Percentiles rank a stretch among this genome's conserved stretches.
Conservation (phyloP, 164 flowering plant genomes). For the Santalum album region DNA sequence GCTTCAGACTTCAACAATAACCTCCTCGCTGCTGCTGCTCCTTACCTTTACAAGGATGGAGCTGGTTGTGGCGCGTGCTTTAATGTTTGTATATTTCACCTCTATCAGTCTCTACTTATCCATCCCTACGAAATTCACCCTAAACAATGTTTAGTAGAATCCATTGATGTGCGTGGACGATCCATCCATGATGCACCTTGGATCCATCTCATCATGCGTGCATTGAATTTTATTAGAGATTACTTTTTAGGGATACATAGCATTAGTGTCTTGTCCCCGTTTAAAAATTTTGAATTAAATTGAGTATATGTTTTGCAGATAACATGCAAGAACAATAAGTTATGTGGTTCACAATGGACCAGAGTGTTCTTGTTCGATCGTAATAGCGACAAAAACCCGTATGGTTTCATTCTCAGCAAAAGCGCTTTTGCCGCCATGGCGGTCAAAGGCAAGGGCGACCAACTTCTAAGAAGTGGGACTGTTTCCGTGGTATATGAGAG, state of each 20-base stretch:
- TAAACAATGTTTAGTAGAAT: too few species aligned
- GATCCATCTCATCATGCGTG: too few species aligned
- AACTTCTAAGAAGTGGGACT: slow-evolving; percentile 49
- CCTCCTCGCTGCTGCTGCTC: neutral
- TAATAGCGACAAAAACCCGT: slow-evolving; percentile 39
- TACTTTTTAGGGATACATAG: too few species aligned
- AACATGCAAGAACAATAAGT: slow-evolving; percentile 54
- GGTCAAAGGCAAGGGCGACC: slow-evolving; percentile 42
- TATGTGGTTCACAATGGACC: slow-evolving; percentile 53
- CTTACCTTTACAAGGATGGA: neutral
- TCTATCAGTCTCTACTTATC: too few species aligned
- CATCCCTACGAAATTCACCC: too few species aligned
- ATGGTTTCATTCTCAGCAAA: slow-evolving; percentile 69
- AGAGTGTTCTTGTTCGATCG: slow-evolving; percentile 55
- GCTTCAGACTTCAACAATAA: neutral
- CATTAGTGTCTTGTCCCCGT: too few species aligned
- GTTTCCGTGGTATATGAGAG: slow-evolving; percentile 73
- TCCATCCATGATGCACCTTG: too few species aligned
- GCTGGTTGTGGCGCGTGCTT: neutral
- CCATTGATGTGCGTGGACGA: too few species aligned
- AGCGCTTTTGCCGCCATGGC: slow-evolving; percentile 67
- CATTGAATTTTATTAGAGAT: too few species aligned
- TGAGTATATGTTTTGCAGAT: slow-evolving; percentile 28
- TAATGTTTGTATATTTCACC: neutral
- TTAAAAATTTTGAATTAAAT: too few species aligned